These are phyloP conservation scores for Penicillium sp. DNA, from an alignment of 2,329 filamentous ascomycete species.

Conservation along the genomic window DNA sequence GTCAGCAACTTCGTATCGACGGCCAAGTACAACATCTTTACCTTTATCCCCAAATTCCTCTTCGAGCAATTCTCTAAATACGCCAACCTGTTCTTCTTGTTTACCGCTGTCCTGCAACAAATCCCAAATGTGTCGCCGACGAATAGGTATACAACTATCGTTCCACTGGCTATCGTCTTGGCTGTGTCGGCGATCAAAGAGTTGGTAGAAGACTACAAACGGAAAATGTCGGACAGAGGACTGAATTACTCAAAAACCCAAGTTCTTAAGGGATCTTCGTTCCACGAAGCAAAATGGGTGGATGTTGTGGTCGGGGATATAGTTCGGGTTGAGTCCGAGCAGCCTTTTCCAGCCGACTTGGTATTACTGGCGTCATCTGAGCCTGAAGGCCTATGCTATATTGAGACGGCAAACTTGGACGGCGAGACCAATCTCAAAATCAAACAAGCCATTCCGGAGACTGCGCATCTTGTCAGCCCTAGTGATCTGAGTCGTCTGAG, in stretches of 20 bases:
- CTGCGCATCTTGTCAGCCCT: constrained; percentile 78
- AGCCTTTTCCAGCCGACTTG: constrained; percentile 90
- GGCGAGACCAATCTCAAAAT: constrained; percentile 99
- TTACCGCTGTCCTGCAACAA: constrained; percentile 90
- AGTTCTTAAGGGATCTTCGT: constrained; percentile 77
- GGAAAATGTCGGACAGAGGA: constrained; percentile 79
- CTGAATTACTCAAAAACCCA: constrained; percentile 84
- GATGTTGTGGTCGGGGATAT: constrained; percentile 91
- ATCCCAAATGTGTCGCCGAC: constrained; percentile 94
- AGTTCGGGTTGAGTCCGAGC: constrained; percentile 86
- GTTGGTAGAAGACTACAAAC: constrained; percentile 85
- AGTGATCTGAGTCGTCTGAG: constrained; percentile 80
- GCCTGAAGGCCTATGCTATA: constrained; percentile 95
- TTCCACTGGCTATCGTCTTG: constrained; percentile 83
- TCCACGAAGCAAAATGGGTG: constrained; percentile 88
- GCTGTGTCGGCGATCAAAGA: constrained; percentile 96
- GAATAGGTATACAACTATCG: constrained; percentile 93
- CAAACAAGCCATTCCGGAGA: constrained; percentile 95
- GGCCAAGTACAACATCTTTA: constrained; percentile 91
- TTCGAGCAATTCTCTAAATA: constrained; percentile 99
- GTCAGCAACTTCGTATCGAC: constrained; percentile 97
- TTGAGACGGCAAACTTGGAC: constrained; percentile 96
- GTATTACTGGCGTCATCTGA: constrained; percentile 92
- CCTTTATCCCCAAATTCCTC: constrained; percentile 94
- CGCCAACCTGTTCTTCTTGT: constrained; percentile 98